Conservation (phyloP, 164 flowering plant species). For the Umbilicus rupestris region DNA sequence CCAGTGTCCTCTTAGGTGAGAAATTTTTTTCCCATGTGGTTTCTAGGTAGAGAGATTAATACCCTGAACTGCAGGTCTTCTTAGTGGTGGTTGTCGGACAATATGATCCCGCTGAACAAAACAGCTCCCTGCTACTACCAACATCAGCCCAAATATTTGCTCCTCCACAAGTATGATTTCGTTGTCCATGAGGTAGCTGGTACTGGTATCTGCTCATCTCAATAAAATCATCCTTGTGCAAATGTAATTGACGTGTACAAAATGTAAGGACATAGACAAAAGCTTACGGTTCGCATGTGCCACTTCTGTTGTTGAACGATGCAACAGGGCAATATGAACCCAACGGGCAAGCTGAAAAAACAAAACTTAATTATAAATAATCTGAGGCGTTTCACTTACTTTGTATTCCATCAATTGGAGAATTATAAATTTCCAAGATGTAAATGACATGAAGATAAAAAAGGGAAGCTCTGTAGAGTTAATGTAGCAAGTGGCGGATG, state of each 20-base stretch:
- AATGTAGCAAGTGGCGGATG: neutral
- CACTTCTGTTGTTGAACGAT: slow-evolving; percentile 29
- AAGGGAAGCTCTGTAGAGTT: neutral
- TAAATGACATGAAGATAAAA: neutral
- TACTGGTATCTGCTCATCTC: slow-evolving; percentile 37
- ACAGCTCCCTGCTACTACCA: slow-evolving; percentile 33
- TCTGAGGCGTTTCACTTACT: neutral
- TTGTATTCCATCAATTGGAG: no score
- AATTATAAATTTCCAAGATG: neutral
- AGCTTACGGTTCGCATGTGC: slow-evolving; percentile 64
- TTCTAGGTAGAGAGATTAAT: slow-evolving; percentile 10
- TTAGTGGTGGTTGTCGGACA: slow-evolving; percentile 41
- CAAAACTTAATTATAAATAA: slow-evolving; percentile 6
- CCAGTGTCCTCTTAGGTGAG: no score
- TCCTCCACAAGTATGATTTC: slow-evolving; percentile 65
- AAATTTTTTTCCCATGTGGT: slow-evolving; percentile 13
- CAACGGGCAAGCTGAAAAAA: slow-evolving; percentile 54
- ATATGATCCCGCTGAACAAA: slow-evolving; percentile 57
- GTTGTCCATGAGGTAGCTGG: slow-evolving; percentile 44
- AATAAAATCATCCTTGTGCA: slow-evolving; percentile 5
- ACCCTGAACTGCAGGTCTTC: slow-evolving; percentile 41
- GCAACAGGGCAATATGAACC: slow-evolving; percentile 59
- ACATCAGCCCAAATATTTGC: slow-evolving; percentile 61
- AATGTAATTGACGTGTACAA: neutral
- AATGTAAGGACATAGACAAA: neutral